Evolutionary conservation across 768 basidiomycete genomes (phyloP).

Genomic region (Austroboletus eburneus): DNA sequence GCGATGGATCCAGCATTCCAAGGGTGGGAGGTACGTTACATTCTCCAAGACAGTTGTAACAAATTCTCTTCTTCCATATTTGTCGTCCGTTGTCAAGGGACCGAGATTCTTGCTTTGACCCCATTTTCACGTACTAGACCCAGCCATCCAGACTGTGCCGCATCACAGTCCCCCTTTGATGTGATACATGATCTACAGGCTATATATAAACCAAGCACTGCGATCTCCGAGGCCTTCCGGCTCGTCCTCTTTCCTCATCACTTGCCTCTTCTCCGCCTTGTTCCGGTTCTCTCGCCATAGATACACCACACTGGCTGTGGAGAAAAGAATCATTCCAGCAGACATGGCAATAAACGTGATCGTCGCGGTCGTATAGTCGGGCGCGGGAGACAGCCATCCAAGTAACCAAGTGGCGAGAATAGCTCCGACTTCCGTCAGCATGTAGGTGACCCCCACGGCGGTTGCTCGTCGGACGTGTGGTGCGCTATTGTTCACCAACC

Average conservation of each 20-base stretch:
- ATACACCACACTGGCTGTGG: slow-evolving; percentile 38
- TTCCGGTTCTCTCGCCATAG: slow-evolving; percentile 41
- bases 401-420: slow-evolving; percentile 62
- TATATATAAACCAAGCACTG: slow-evolving; percentile 56
- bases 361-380: slow-evolving; percentile 48
- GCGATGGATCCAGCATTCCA: too few relatives aligned
- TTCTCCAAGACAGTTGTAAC: too few relatives aligned
- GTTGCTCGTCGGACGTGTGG: slow-evolving; percentile 57
- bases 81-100: too few relatives aligned
- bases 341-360: slow-evolving; percentile 36
- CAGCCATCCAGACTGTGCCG: too few relatives aligned
- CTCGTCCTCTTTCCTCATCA: slow-evolving; percentile 35
- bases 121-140: too few relatives aligned
- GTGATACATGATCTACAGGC: too few relatives aligned
- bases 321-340: slow-evolving; percentile 35
- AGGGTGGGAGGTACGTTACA: too few relatives aligned
- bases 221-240: slow-evolving; percentile 42
- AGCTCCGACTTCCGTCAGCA: slow-evolving; percentile 53
- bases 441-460: slow-evolving; percentile 52
- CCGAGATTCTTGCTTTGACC: too few relatives aligned
- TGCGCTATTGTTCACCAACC: slow-evolving; percentile 59
- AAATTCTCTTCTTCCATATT: too few relatives aligned
- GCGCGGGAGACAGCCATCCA: slow-evolving; percentile 45
- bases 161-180: too few relatives aligned
- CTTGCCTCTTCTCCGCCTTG: slow-evolving; percentile 38